phyloP scores from a whole-genome alignment of 495 filamentous ascomycete species.

The Parmelia sp. region DNA sequence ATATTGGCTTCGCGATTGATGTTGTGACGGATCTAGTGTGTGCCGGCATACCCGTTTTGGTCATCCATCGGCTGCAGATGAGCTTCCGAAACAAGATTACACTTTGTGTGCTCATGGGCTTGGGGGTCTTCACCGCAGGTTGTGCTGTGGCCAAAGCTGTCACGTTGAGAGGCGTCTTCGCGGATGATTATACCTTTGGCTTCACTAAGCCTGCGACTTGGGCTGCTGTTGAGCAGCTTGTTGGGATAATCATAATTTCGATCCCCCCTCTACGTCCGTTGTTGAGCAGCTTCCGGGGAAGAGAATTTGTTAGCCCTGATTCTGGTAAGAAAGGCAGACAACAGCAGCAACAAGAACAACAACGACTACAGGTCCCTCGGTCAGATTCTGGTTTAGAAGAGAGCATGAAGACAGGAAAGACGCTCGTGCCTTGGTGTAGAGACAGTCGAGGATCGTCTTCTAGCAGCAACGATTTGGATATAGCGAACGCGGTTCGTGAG shows the following conservation, averaged over 20 bases:
- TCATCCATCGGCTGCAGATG: constrained; percentile 19
- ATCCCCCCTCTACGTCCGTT: constrained; percentile 17
- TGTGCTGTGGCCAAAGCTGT: constrained; percentile 22
- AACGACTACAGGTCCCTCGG: background rate
- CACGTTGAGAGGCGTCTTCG: constrained; percentile 2
- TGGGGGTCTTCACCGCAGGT: constrained; percentile 20
- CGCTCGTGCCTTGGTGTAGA: background rate
- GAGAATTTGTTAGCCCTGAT: background rate
- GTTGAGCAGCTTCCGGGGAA: constrained; percentile 8
- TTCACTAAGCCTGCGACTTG: constrained; percentile 13
- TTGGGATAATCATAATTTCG: constrained; percentile 19
- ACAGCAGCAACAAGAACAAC: background rate
- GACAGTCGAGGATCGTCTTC: background rate
- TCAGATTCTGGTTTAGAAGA: background rate
- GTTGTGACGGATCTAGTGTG: constrained; percentile 17
- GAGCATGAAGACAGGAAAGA: background rate
- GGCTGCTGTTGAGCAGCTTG: constrained; percentile 19
- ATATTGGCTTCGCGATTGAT: constrained; percentile 15
- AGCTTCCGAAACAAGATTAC: constrained; percentile 11
- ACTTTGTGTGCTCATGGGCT: constrained; percentile 15
- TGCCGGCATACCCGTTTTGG: constrained; percentile 15
- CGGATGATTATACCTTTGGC: constrained; percentile 14
- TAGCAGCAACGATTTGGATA: background rate
- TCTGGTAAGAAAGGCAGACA: background rate
- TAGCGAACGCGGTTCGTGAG: background rate